Evolutionary conservation across 352 stramenopile species (phyloP), one percentile per base, ranked within the genome.

Genomic region (Phytopythium kandeliae): DNA sequence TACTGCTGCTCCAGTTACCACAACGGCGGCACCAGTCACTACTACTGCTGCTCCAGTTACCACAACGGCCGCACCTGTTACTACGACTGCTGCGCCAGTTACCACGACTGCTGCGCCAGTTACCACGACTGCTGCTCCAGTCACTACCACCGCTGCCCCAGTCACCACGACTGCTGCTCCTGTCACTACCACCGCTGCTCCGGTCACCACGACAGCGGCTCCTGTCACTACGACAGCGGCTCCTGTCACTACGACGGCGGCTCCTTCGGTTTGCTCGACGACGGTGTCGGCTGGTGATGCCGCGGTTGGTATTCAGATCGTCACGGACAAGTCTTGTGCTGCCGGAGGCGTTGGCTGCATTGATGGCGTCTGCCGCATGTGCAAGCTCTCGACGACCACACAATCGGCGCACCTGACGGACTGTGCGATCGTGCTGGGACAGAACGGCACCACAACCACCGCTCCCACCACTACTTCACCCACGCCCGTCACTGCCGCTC

Each of bases 281-380:
- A 11, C 54, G 28, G 54, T 66, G n/a, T 48, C 38, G 7, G 17
- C 37, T n/a, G 49, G 49, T 19, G 49, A 55, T 13, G 49, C 49
- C 16, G 26, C 49, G 0, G 49, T 48, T 22, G 49, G 49, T 3
- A 68, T 69, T 21, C 37, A 57, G 24, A 51, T 69, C n/a, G 15
- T 60, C 30, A 54, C 53, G 0, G 62, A 69, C 21, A 33, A 31
- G 1, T n/a, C 25, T 3, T 55, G 48, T 11, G 25, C 17, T 17
- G 7, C 36, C 7, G 48, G 48, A 10, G 48, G 48, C 4, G 2
- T 55, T 26, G 62, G 58, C 19, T 70, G 58, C 40, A 48, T 64
- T 6, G 46, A 57, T 7, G 38, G 35, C 31, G 48, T 67, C 25
- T 70, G 62, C 49, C 62, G 62, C 41, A 63, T 60, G 31, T 56